A percentile compares a stretch with the other conserved stretches of the same genome.
These are phyloP conservation scores for Vachellia collinsii DNA, from an alignment of 306 rosid species.

Conservation along the genomic window DNA sequence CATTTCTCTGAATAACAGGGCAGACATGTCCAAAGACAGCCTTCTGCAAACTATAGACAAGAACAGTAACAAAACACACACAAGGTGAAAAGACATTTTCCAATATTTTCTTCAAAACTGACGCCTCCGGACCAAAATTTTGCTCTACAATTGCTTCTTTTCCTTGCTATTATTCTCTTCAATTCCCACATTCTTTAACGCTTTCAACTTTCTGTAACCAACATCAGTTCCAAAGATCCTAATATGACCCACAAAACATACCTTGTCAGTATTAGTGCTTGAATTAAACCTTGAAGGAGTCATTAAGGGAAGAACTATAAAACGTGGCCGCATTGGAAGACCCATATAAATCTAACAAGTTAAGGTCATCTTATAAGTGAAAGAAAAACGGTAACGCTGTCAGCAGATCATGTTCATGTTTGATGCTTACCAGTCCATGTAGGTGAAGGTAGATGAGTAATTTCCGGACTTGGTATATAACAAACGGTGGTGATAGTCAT, in stretches of 20 bases:
- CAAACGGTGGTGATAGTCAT: constrained; percentile 86
- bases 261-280: neutral
- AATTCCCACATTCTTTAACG: constrained; percentile 44
- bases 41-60: constrained; percentile 39
- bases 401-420: constrained; percentile 12
- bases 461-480: constrained; percentile 84
- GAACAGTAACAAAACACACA: constrained; percentile 31
- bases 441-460: constrained; percentile 81
- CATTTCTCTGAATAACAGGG: constrained; percentile 36
- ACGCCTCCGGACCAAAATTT: constrained; percentile 20
- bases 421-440: constrained; percentile 72
- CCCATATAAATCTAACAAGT: constrained; percentile 4
- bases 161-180: constrained; percentile 44
- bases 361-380: neutral
- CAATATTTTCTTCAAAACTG: constrained; percentile 17
- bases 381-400: neutral
- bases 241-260: constrained; percentile 5
- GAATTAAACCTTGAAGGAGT: neutral
- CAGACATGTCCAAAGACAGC: constrained; percentile 31
- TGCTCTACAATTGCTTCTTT: constrained; percentile 31
- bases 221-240: constrained; percentile 79
- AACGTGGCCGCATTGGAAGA: neutral
- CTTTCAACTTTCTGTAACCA: constrained; percentile 76
- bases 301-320: neutral
- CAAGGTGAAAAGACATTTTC: constrained; percentile 35